Base-by-base conservation (phyloP, 768 basidiomycete genomes). In the Leccinum fibrillosum region DNA sequence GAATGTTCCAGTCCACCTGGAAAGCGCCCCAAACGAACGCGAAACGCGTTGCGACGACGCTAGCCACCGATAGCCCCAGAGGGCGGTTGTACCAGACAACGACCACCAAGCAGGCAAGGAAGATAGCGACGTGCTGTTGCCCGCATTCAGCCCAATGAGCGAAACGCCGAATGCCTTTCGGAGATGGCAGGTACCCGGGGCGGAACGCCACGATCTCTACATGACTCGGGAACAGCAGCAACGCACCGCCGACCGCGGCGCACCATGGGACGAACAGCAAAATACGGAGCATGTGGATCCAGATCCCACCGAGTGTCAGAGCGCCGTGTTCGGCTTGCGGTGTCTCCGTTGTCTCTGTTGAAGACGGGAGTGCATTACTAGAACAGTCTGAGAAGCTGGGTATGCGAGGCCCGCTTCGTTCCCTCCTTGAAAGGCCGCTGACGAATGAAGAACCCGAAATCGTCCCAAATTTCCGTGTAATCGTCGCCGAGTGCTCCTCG, bases 91-190 rank as follows among this genome's bases (percentile, higher is more conserved):
- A 65, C 66, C 68, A 74, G 34, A 66, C 17, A 15, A 64, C 21
- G 39, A 26, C 50, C 1, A 56, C 48, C 11, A 69, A 17, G 37
- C 8, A 58, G 13, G 71, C 71, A 51, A 75, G 54, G 60, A 76
- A 75, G 53, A 74, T 70, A 66, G 67, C 57, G 59, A 71, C 66
- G 51, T 76, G 72, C n/a, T 72, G 70, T 48, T 62, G 55, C 2
- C 69, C 75, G 52, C 67, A 75, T 12, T 74, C 68, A 3, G 68
- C 73, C 75, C 75, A 77, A 50, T 77, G 66, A 21, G 72, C 69
- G 39, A 75, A 74, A 28, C 76, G 75, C n/a, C 69, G 69, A n/a
- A 72, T 52, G n/a, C 75, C 75, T 47, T 52, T 66, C 1, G 61
- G 63, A 34, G 70, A 64, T 2, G 62, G 17, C 12, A 68, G 49